A percentile compares a stretch with the other conserved stretches of the same genome.
Conservation (phyloP, 768 basidiomycete species). For the Russula vinacea region DNA sequence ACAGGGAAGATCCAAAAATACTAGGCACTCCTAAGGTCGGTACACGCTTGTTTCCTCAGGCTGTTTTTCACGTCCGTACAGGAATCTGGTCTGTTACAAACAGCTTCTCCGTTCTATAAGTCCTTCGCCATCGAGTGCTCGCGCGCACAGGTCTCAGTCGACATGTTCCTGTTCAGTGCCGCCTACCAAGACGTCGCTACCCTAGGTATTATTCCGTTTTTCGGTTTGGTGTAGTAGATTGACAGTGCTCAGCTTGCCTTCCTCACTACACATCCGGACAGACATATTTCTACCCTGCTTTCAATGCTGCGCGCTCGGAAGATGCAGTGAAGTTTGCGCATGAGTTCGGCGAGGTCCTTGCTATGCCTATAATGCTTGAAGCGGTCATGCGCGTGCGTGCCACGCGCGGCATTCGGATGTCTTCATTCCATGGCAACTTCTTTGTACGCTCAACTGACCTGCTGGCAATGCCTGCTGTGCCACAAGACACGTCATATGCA, state of each 20-base stretch:
- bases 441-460: slow-evolving; percentile 57
- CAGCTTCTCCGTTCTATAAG: slow-evolving; percentile 96
- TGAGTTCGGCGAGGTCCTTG: slow-evolving; percentile 90
- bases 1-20: slow-evolving; percentile 94
- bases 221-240: background rate
- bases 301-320: slow-evolving; percentile 90
- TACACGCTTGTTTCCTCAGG: background rate
- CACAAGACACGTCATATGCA: slow-evolving; percentile 54
- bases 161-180: slow-evolving; percentile 98
- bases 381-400: slow-evolving; percentile 98
- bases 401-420: slow-evolving; percentile 56
- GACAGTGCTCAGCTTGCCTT: slow-evolving; percentile 59
- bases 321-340: slow-evolving; percentile 98
- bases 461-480: slow-evolving; percentile 54
- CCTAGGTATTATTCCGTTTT: slow-evolving; percentile 53
- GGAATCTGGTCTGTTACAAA: slow-evolving; percentile 90
- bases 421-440: slow-evolving; percentile 61
- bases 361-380: slow-evolving; percentile 93
- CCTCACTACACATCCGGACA: slow-evolving; percentile 98
- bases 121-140: slow-evolving; percentile 99
- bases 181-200: slow-evolving; percentile 94
- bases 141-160: slow-evolving; percentile 92
- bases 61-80: slow-evolving; percentile 34
- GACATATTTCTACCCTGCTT: slow-evolving; percentile 97
- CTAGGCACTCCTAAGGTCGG: slow-evolving; percentile 88